Base-by-base conservation (phyloP, 2,329 filamentous ascomycete species). In the Fusarium sp. region DNA sequence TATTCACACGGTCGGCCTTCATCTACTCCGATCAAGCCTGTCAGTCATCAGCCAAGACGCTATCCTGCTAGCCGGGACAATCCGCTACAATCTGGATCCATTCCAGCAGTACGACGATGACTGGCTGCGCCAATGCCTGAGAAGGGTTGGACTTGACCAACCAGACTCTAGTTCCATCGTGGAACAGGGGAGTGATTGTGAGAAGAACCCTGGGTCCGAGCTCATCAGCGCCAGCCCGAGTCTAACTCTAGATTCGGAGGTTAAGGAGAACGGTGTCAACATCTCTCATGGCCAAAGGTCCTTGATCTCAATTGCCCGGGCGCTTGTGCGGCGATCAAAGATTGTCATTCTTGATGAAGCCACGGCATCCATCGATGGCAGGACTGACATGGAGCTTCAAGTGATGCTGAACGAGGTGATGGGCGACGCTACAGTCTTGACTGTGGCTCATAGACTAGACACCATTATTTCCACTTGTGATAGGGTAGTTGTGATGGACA, bases 401-500 rank as follows among this genome's bases (percentile, higher is more conserved):
- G 9, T 35, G 1, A 73, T 73, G 66, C 13, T 73, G 2, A 73
- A 54, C 13, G 70, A 73, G 14, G 70, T 73, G 0, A 41, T 73
- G n/a, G 66, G 70, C 0, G 57, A 71, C 6, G 74, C 74, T 10
- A 77, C 72, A 6, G 74, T 76, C 1, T 39, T 76, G 1, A 75
- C 74, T 8, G 74, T 76, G 8, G 74, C 74, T 3, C 74, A 76
- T 54, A 48, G 74, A 30, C 69, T 76, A 4, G 72, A 76, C 8
- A 76, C 72, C 1, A 77, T 76, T 5, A 34, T 77, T 32, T 43
- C 64, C 32, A 81, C 71, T 6, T 76, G 73, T 25, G 57, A 74
- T 27, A 67, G 64, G 43, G 74, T 76, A 4, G 20, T 76, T 1
- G 73, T 76, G 1, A 76, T 76, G 73, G 74, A 76, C 6, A 43